phyloP scores from a whole-genome alignment of 192 early-diverging fungal species.

The Kickxella alabastrina region DNA sequence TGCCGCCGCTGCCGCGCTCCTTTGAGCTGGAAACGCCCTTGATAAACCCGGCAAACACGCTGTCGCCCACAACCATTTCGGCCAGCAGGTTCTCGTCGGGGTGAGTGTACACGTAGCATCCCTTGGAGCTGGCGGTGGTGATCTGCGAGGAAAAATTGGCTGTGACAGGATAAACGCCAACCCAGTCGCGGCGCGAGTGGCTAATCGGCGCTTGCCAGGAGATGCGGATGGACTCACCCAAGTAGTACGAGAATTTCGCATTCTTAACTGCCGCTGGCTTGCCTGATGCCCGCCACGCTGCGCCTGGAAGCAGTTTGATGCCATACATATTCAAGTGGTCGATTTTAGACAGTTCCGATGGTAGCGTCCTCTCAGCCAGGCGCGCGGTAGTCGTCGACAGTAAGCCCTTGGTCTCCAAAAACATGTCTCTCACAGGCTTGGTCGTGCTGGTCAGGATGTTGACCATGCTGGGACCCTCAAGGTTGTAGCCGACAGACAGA shows the following conservation, averaged over 20 bases:
- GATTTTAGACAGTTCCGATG: slow-evolving; percentile 36
- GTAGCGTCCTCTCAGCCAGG: slow-evolving; percentile 37
- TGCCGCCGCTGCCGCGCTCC: slow-evolving; percentile 6
- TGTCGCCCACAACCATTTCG: slow-evolving; percentile 53
- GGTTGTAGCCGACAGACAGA: not conserved
- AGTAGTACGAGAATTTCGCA: slow-evolving; percentile 39
- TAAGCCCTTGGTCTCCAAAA: slow-evolving; percentile 56
- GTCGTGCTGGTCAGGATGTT: slow-evolving; percentile 58
- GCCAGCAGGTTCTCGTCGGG: slow-evolving; percentile 55
- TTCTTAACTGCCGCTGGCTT: slow-evolving; percentile 8
- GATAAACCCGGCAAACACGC: slow-evolving; percentile 45
- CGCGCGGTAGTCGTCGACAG: slow-evolving; percentile 45
- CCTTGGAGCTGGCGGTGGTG: slow-evolving; percentile 71
- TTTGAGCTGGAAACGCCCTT: slow-evolving; percentile 32
- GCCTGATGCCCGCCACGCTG: slow-evolving; percentile 12
- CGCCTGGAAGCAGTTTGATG: slow-evolving; percentile 25
- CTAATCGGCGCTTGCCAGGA: slow-evolving; percentile 72
- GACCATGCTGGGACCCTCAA: slow-evolving; percentile 20
- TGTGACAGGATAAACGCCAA: slow-evolving; percentile 82
- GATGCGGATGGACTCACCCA: slow-evolving; percentile 76
- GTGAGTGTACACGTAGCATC: slow-evolving; percentile 65
- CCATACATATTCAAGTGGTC: slow-evolving; percentile 21
- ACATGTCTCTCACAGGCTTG: slow-evolving; percentile 56
- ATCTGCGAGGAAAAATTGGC: slow-evolving; percentile 72
- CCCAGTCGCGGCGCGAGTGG: slow-evolving; percentile 82